Evolutionary conservation across 768 basidiomycete genomes (phyloP).

Genomic region (Pholiota microspora): DNA sequence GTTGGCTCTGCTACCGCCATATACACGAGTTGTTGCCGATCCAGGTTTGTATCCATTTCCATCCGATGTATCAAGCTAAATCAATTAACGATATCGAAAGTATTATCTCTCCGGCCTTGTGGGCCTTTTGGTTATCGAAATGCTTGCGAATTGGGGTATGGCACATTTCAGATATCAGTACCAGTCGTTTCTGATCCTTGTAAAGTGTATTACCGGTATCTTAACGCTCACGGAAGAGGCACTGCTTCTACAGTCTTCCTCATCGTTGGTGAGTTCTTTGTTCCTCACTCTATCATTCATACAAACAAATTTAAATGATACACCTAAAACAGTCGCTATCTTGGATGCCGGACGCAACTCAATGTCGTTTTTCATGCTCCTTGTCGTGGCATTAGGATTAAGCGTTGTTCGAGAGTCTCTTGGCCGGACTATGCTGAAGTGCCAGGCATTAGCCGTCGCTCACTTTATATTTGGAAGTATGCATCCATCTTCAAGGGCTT

Average conservation of each 20-base stretch:
- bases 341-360: constrained; percentile 94
- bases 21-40: constrained; percentile 84
- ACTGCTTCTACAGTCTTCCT: constrained; percentile 84
- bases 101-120: constrained; percentile 91
- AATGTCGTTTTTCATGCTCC: constrained; percentile 91
- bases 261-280: constrained; percentile 68
- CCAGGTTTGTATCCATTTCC: constrained; percentile 53
- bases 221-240: constrained; percentile 82
- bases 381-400: constrained; percentile 89
- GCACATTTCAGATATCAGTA: background rate
- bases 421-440: constrained; percentile 80
- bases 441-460: constrained; percentile 74
- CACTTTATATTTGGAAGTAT: constrained; percentile 95
- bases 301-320: constrained; percentile 2
- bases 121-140: constrained; percentile 86
- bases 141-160: constrained; percentile 86
- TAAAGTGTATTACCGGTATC: constrained; percentile 87
- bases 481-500: no score
- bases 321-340: constrained; percentile 73
- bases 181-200: constrained; percentile 12
- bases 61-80: background rate
- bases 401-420: constrained; percentile 90
- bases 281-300: background rate
- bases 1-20: constrained; percentile 77
- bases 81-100: constrained; percentile 33